These are phyloP conservation scores for Pseudogymnoascus sp. DNA, from an alignment of 2,329 filamentous ascomycete species.

Conservation along the genomic window DNA sequence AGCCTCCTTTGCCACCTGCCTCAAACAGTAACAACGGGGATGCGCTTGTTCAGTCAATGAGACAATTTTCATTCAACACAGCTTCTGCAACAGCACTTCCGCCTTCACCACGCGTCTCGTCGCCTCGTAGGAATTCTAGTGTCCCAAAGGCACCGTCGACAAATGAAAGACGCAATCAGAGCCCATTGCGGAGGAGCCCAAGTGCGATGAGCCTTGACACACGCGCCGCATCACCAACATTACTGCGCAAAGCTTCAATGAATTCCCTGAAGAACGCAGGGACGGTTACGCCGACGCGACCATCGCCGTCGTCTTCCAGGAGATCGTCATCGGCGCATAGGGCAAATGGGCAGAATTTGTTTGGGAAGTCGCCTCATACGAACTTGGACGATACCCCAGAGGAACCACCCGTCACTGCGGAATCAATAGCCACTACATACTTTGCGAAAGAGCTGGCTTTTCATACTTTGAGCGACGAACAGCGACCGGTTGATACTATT, in stretches of 20 bases:
- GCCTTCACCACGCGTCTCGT: slow-evolving; percentile 1
- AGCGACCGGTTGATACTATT: slow-evolving; percentile 49
- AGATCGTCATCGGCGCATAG: slow-evolving; percentile 37
- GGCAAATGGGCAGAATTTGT: slow-evolving; percentile 29
- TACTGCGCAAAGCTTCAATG: slow-evolving; percentile 35
- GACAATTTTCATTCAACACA: slow-evolving; percentile 31
- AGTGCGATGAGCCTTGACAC: slow-evolving; percentile 36
- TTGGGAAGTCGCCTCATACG: slow-evolving; percentile 33
- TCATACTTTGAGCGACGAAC: slow-evolving; percentile 21
- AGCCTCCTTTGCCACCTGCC: slow-evolving; percentile 12
- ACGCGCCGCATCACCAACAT: slow-evolving; percentile 34
- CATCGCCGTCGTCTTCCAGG: slow-evolving; percentile 30
- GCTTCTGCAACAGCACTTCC: slow-evolving; percentile 12
- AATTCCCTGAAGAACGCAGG: slow-evolving; percentile 35
- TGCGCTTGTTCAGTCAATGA: slow-evolving; percentile 36
- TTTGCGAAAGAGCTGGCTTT: slow-evolving; percentile 27
- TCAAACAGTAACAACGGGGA: slow-evolving; percentile 16
- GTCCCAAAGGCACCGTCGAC: slow-evolving; percentile 4
- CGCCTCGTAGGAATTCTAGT: not conserved
- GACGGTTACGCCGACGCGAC: slow-evolving; percentile 30
- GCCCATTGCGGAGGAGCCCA: slow-evolving; percentile 31
- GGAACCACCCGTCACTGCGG: slow-evolving; percentile 37
- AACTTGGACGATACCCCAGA: slow-evolving; percentile 28
- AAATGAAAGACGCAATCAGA: slow-evolving; percentile 16
- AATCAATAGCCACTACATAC: slow-evolving; percentile 31